Evolutionary conservation across 805 yeast genomes (phyloP).

Genomic region (Debaryomyces tyrocola): DNA sequence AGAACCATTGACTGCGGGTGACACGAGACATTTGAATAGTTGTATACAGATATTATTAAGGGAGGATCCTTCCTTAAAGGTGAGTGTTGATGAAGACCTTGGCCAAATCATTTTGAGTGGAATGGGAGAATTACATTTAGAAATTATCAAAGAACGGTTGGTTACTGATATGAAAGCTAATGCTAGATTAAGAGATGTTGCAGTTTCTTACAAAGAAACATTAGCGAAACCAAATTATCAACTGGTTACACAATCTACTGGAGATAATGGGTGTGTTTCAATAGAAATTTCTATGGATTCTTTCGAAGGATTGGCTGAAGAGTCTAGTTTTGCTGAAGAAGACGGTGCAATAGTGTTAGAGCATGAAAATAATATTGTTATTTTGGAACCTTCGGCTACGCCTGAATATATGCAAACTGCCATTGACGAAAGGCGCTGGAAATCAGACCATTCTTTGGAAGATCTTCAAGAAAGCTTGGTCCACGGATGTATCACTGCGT

Average conservation of each 20-base stretch:
- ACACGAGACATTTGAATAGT: conserved; percentile 67
- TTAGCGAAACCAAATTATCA: conserved; percentile 19
- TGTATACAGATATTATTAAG: conserved; percentile 65
- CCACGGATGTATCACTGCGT: conserved; percentile 59
- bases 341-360: conserved; percentile 40
- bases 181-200: conserved; percentile 77
- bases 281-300: conserved; percentile 32
- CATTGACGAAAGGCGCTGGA: conserved; percentile 47
- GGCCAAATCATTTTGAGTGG: conserved; percentile 91
- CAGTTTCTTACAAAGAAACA: conserved; percentile 88
- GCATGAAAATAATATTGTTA: conserved; percentile 48
- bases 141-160: conserved; percentile 78
- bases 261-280: conserved; percentile 19
- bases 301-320: conserved; percentile 37
- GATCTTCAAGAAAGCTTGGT: conserved; percentile 53
- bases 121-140: conserved; percentile 96
- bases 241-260: conserved; percentile 15
- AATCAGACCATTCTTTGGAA: conserved; percentile 45
- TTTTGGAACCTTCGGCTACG: conserved; percentile 34
- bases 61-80: conserved; percentile 87
- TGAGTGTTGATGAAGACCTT: conserved; percentile 74
- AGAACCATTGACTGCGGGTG: conserved; percentile 83
- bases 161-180: conserved; percentile 81
- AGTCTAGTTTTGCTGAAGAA: conserved; percentile 34
- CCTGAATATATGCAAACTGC: conserved; percentile 23